Percentiles rank a stretch among this genome's conserved stretches.
Evolutionary conservation across 305 asterid genomes (phyloP).

Genomic region (Petunia hybrid): DNA sequence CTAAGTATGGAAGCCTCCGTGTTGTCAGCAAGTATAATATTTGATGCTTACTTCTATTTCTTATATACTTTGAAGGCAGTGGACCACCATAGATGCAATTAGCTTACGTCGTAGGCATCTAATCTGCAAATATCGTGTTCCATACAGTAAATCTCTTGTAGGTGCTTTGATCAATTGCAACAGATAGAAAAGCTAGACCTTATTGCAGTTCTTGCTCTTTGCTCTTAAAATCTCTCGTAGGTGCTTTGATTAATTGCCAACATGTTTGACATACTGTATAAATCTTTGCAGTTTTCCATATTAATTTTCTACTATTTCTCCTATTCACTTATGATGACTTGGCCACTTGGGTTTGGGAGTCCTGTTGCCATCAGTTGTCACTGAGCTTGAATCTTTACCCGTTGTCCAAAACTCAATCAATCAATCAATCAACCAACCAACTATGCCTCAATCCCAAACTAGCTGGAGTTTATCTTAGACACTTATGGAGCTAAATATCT

Average conservation of each 20-base stretch:
- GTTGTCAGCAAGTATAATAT: background rate
- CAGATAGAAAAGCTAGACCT: background rate
- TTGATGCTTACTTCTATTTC: background rate
- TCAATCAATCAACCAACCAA: background rate
- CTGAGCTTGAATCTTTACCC: background rate
- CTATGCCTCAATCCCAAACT: background rate
- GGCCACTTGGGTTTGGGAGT: background rate
- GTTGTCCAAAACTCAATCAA: conserved; percentile 3
- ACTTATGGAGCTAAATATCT: conserved; percentile 15
- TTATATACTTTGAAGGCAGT: background rate
- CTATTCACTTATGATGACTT: background rate
- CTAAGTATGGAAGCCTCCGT: background rate
- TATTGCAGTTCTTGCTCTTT: conserved; percentile 24
- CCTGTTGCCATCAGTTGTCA: conserved; percentile 4
- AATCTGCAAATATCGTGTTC: conserved; percentile 22
- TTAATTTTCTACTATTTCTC: conserved; percentile 6
- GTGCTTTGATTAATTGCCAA: background rate
- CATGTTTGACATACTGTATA: conserved; percentile 19
- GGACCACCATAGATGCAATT: conserved; percentile 22
- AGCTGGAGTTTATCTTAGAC: conserved; percentile 12
- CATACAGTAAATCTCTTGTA: background rate
- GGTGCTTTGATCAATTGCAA: background rate
- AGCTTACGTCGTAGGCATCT: background rate
- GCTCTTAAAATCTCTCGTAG: background rate
- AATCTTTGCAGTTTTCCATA: conserved; percentile 6